phyloP scores from a whole-genome alignment of 495 filamentous ascomycete genomes.

The Aeminium ludgeri region DNA sequence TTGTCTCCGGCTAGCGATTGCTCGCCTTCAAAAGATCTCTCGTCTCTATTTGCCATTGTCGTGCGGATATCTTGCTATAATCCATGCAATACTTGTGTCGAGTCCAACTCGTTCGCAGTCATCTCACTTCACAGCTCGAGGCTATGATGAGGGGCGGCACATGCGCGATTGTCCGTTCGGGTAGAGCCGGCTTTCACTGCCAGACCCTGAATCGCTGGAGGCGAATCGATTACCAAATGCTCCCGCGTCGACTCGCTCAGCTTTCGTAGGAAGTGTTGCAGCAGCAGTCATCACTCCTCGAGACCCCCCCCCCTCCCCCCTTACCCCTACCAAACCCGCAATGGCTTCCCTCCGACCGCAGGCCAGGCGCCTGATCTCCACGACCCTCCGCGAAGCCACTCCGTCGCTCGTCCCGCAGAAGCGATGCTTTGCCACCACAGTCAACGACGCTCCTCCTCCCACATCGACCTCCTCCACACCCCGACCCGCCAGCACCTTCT shows the following conservation, averaged over 20 bases:
- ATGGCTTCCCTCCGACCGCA: constrained; percentile 12
- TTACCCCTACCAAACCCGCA: neutral
- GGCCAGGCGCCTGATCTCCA: constrained; percentile 5
- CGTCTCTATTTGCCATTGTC: too few relatives aligned
- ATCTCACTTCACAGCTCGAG: too few relatives aligned
- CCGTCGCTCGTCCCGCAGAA: constrained; percentile 10
- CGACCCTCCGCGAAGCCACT: constrained; percentile 4
- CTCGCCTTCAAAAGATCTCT: constrained; percentile 6
- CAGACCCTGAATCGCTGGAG: neutral
- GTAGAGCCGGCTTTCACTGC: constrained; percentile 1
- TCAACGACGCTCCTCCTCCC: constrained; percentile 12
- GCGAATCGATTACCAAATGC: too few relatives aligned
- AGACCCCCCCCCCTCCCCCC: neutral
- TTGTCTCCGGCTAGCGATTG: constrained; percentile 11
- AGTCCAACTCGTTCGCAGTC: too few relatives aligned
- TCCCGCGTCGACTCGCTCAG: too few relatives aligned
- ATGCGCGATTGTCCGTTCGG: too few relatives aligned
- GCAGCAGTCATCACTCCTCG: neutral
- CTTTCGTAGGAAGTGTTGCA: too few relatives aligned
- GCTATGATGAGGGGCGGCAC: too few relatives aligned
- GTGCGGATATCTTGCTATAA: too few relatives aligned
- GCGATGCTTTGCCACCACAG: constrained; percentile 18
- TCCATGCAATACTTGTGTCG: too few relatives aligned
- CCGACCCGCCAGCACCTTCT: constrained; percentile 38
- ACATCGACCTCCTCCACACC: constrained; percentile 4